These are phyloP conservation scores for Gymnopus androsaceus DNA, from an alignment of 1,284 basidiomycete species.

Conservation along the genomic window DNA sequence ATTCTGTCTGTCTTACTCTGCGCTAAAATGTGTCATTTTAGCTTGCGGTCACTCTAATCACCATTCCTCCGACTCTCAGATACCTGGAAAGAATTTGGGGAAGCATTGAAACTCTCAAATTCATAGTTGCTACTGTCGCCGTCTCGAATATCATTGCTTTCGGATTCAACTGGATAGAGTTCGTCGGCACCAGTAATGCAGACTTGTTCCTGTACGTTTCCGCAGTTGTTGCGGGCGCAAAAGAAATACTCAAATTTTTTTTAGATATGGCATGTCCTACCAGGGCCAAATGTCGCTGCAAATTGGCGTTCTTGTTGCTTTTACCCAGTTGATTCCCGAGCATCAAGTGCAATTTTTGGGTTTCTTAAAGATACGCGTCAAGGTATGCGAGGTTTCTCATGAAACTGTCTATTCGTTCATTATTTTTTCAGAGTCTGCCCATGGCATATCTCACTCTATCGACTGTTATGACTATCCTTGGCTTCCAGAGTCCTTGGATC, in stretches of 20 bases:
- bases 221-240: conserved; percentile 12
- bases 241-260: conserved; percentile 14
- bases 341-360: conserved; percentile 95
- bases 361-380: conserved; percentile 84
- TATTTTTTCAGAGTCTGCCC: conserved; percentile 70
- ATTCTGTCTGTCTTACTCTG: neutral
- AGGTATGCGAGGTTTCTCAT: conserved; percentile 50
- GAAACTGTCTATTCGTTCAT: conserved; percentile 13
- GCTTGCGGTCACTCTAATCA: conserved; percentile 78
- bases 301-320: conserved; percentile 88
- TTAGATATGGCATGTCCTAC: conserved; percentile 84
- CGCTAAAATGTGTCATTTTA: conserved; percentile 30
- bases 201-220: conserved; percentile 68
- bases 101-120: conserved; percentile 81
- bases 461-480: conserved; percentile 84
- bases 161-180: conserved; percentile 82
- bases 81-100: conserved; percentile 97
- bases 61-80: conserved; percentile 80
- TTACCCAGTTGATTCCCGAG: conserved; percentile 96
- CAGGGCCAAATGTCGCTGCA: conserved; percentile 94
- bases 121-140: conserved; percentile 79
- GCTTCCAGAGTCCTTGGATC: conserved; percentile 93
- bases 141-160: conserved; percentile 87
- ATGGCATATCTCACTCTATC: conserved; percentile 94
- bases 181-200: conserved; percentile 62